A percentile compares a stretch with the other conserved stretches of the same genome.
Evolutionary conservation across 352 stramenopile species (phyloP).

Genomic region (Pythium apleroticum): DNA sequence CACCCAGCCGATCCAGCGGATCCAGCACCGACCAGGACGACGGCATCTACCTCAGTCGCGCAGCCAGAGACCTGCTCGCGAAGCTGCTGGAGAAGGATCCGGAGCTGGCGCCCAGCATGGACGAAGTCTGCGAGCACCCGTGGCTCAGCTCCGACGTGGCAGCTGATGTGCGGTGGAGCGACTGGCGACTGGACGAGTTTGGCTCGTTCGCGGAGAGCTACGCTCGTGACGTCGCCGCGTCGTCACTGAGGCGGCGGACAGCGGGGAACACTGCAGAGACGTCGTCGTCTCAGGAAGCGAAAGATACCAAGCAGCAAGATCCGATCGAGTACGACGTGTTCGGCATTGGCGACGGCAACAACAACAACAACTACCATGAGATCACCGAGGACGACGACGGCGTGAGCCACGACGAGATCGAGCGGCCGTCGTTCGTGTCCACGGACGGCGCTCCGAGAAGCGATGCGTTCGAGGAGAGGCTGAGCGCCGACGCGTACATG

Average conservation of each 20-base stretch:
- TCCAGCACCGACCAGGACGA: slow-evolving; percentile 7
- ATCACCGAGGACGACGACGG: slow-evolving; percentile 13
- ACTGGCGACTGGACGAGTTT: slow-evolving; percentile 40
- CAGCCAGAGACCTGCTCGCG: slow-evolving; percentile 57
- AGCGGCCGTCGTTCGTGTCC: slow-evolving; percentile 74
- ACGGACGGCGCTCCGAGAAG: slow-evolving; percentile 41
- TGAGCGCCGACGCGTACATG: slow-evolving; percentile 79
- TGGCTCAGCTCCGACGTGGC: slow-evolving; percentile 64
- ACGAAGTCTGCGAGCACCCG: slow-evolving; percentile 62
- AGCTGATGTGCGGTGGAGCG: slow-evolving; percentile 42
- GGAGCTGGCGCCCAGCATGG: slow-evolving; percentile 44
- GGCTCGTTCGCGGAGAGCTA: slow-evolving; percentile 47
- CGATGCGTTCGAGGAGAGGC: slow-evolving; percentile 29
- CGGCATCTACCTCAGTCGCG: slow-evolving; percentile 47
- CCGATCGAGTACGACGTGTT: slow-evolving; percentile 20
- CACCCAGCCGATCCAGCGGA: slow-evolving; percentile 24
- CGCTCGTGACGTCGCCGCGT: slow-evolving; percentile 39
- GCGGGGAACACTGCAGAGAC: background rate
- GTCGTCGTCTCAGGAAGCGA: slow-evolving; percentile 2
- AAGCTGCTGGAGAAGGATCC: slow-evolving; percentile 62
- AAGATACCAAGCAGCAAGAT: background rate
- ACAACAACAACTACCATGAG: background rate
- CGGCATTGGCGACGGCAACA: background rate
- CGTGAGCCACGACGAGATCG: slow-evolving; percentile 21
- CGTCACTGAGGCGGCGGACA: slow-evolving; percentile 21